phyloP scores from a whole-genome alignment of 257 asterid genomes.

The Nicotiana attenuata region DNA sequence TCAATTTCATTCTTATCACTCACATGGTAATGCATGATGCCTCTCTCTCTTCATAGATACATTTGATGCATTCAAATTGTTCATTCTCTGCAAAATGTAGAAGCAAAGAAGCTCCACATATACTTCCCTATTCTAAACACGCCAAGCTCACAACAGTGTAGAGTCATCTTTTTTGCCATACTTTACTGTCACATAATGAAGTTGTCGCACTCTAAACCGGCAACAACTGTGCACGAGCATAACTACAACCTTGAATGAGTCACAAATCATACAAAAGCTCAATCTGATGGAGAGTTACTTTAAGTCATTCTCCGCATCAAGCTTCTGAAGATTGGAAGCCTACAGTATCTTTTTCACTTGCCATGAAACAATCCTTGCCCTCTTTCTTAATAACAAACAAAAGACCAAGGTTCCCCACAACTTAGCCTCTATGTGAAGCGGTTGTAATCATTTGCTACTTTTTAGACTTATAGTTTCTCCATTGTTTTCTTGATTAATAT shows the following conservation, averaged over 20 bases:
- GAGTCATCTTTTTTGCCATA: not conserved
- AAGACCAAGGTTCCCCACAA: not conserved
- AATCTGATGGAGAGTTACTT: not conserved
- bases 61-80: not conserved
- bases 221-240: not conserved
- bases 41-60: not conserved
- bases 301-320: not conserved
- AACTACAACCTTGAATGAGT: constrained; percentile 1
- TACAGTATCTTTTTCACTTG: not conserved
- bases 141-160: not conserved
- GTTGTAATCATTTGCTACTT: not conserved
- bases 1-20: not conserved
- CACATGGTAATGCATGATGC: not conserved
- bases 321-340: not conserved
- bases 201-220: not conserved
- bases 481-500: not conserved
- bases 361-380: not conserved
- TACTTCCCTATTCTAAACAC: not conserved
- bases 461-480: not conserved
- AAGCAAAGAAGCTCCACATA: not conserved
- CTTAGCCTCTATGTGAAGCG: not conserved
- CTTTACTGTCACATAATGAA: not conserved
- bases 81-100: not conserved
- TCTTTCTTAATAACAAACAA: not conserved
- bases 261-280: not conserved